Base-by-base conservation (phyloP, 2,329 filamentous ascomycete species). In the Cercospora citrullina region DNA sequence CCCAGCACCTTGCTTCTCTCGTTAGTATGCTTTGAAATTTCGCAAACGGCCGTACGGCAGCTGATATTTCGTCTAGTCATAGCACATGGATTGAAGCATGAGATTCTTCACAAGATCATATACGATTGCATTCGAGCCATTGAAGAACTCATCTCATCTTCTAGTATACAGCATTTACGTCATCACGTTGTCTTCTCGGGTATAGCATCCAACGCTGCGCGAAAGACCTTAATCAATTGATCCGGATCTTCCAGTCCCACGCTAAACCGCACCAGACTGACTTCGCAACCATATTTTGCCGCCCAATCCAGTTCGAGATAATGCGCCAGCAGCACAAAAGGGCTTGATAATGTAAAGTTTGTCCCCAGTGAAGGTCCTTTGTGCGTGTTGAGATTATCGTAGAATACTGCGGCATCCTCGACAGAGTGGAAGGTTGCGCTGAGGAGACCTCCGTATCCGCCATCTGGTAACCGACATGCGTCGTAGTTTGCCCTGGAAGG, bases 281-380 rank as follows among this genome's bases (percentile, higher is more conserved):
- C 87, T 64, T 95, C 90, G 3, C 97, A 92, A 0, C 94, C 93
- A 78, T 90, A 94, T 68, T 89, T 84, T 28, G 86, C 88, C 53
- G 91, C 92, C 95, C 95, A 99, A n/a, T 94, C 90, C 51, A 98
- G 80, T 82, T 99, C 95, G 57, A 87, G 84, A 75, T 95, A 99
- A 79, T 99, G 95, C 4, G 95, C 95, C 33, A 99, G 81, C 36
- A 99, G 83, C 23, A 95, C 93, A 78, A 97, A 99, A 0, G 95
- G 95, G 57, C 67, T 63, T 60, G 90, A 96, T 42, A 99, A 83
- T 0, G 95, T 98, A 78, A 99, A 99, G 79, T 99, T 99, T 0
- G 95, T 98, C 2, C 95, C 95, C 60, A 99, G 83, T 79, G 93
- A 97, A 0, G 95, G 95, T 0, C 95, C 95, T 80, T 99, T 99